A percentile compares a stretch with the other conserved stretches of the same genome.
phyloP scores from a whole-genome alignment of 176 grass and related monocot genomes.

The Bonia amplexicaulis region DNA sequence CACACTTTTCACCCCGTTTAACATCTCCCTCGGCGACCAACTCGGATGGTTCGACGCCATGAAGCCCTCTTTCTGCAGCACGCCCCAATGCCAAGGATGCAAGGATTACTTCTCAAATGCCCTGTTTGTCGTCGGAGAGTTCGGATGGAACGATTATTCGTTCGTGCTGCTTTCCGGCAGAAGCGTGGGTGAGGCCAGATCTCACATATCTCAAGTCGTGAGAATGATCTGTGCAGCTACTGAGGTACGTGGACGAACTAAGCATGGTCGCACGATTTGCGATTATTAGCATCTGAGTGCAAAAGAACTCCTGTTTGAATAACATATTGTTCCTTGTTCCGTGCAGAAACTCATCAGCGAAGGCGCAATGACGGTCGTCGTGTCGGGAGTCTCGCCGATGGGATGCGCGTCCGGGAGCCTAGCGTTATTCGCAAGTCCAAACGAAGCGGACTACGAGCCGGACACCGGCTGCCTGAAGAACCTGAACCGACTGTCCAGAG shows the following conservation, averaged over 20 bases:
- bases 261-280: not conserved
- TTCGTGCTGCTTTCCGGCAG: constrained; percentile 22
- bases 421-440: not conserved
- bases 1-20: not conserved
- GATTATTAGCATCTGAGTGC: not conserved
- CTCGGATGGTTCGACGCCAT: constrained; percentile 49
- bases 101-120: constrained; percentile 20
- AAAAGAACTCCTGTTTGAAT: not conserved
- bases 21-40: constrained; percentile 35
- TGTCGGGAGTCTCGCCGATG: constrained; percentile 39
- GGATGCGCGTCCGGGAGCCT: constrained; percentile 45
- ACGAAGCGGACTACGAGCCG: constrained; percentile 27
- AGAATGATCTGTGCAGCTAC: constrained; percentile 4
- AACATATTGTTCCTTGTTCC: not conserved
- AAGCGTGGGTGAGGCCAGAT: not conserved
- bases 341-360: constrained; percentile 47
- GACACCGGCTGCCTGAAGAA: constrained; percentile 47
- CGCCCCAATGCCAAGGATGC: constrained; percentile 48
- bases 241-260: constrained; percentile 24
- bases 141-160: constrained; percentile 58
- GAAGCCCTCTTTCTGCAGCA: constrained; percentile 39
- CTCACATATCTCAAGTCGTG: constrained; percentile 23
- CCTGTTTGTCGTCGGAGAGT: constrained; percentile 53
- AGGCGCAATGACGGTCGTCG: constrained; percentile 40
- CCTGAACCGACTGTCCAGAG: constrained; percentile 36